These are phyloP conservation scores for Ustilago nuda DNA, from an alignment of 1,284 basidiomycete genomes.

Conservation along the genomic window DNA sequence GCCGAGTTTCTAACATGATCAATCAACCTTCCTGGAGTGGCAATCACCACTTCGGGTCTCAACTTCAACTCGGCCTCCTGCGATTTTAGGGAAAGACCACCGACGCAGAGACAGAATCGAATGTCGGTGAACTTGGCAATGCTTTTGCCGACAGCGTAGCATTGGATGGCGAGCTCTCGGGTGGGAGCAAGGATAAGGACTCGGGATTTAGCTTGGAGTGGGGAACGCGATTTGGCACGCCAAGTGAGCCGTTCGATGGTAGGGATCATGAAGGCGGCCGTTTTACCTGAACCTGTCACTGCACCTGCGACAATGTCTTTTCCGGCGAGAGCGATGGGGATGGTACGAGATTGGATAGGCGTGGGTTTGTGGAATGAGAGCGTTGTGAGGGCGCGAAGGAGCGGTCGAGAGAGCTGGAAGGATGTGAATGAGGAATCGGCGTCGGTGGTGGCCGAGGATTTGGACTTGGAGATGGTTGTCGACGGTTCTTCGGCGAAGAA, in stretches of 20 bases:
- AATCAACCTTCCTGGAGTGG: conserved; percentile 96
- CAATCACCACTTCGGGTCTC: conserved; percentile 97
- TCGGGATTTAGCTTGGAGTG: conserved; percentile 93
- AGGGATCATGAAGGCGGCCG: conserved; percentile 98
- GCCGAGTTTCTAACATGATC: conserved; percentile 96
- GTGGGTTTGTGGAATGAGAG: conserved; percentile 88
- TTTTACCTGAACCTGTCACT: conserved; percentile 95
- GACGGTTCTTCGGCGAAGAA: conserved; percentile 62
- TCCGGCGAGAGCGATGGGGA: conserved; percentile 96
- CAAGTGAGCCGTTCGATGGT: conserved; percentile 94
- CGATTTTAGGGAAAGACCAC: conserved; percentile 90
- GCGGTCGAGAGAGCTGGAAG: conserved; percentile 88
- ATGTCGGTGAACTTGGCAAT: conserved; percentile 91
- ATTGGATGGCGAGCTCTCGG: conserved; percentile 96
- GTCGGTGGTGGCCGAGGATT: conserved; percentile 12
- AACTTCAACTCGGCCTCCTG: conserved; percentile 95
- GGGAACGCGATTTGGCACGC: conserved; percentile 85
- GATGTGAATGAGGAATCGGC: conserved; percentile 76
- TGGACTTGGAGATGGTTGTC: conserved; percentile 14
- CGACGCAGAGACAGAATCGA: conserved; percentile 95
- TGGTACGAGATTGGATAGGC: conserved; percentile 96
- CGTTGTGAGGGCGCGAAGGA: conserved; percentile 85
- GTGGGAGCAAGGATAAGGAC: conserved; percentile 94
- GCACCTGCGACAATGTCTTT: conserved; percentile 97
- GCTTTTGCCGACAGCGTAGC: conserved; percentile 90